phyloP scores from a whole-genome alignment of 2,329 filamentous ascomycete genomes.

The Chaetomiaceae sp. region DNA sequence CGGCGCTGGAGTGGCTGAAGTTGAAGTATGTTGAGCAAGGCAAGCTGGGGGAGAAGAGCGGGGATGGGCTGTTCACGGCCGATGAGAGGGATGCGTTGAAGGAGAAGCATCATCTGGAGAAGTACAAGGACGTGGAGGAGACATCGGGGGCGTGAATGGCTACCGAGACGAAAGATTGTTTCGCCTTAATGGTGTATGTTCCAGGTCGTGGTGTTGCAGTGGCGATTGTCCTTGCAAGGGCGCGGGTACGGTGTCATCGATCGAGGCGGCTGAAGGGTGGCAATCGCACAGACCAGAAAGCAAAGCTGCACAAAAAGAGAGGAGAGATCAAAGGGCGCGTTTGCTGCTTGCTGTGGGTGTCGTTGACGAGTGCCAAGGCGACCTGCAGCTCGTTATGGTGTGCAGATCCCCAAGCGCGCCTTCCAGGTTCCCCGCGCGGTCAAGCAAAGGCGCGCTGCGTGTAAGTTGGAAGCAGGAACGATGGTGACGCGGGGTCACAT shows the following conservation, averaged over 20 bases:
- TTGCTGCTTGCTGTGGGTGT: no score
- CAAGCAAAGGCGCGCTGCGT: no score
- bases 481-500: no score
- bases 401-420: neutral
- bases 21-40: constrained; percentile 24
- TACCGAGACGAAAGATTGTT: no score
- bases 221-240: no score
- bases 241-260: no score
- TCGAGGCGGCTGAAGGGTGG: no score
- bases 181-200: neutral
- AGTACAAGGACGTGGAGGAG: constrained; percentile 21
- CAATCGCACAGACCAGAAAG: no score
- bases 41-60: constrained; percentile 28
- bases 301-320: no score
- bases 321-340: neutral
- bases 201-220: neutral
- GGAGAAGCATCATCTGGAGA: constrained; percentile 17
- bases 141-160: constrained; percentile 16
- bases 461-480: no score
- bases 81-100: constrained; percentile 24
- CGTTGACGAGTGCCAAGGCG: neutral
- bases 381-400: neutral
- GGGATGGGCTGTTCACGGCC: constrained; percentile 25
- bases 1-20: constrained; percentile 23
- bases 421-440: no score